These are phyloP conservation scores for Ilyonectria mors-panacis DNA, from an alignment of 2,329 filamentous ascomycete genomes.

Conservation along the genomic window DNA sequence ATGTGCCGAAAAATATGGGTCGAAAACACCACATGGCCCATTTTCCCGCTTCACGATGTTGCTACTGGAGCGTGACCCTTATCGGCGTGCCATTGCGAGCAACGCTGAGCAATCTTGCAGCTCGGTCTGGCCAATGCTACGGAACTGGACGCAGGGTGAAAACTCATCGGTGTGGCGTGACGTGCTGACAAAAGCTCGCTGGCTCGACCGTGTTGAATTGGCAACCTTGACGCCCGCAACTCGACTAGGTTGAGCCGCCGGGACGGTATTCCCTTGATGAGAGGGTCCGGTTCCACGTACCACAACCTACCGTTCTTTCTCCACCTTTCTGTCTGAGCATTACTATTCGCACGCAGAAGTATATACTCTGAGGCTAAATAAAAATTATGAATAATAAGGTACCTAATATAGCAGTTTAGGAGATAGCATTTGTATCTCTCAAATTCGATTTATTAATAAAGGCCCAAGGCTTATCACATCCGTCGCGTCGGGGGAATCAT, in stretches of 20 bases:
- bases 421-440: no score
- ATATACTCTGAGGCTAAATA: no score
- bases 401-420: no score
- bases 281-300: slow-evolving; percentile 10
- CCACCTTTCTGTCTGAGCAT: no score
- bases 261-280: slow-evolving; percentile 5
- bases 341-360: no score
- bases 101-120: slow-evolving; percentile 17
- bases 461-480: no score
- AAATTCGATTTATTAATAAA: no score
- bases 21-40: slow-evolving; percentile 10
- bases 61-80: neutral
- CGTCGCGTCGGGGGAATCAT: no score
- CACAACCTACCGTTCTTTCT: neutral
- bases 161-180: slow-evolving; percentile 16
- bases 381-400: no score
- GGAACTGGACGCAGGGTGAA: neutral
- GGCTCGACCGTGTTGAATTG: neutral
- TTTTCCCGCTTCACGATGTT: slow-evolving; percentile 15
- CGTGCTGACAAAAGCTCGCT: slow-evolving; percentile 12
- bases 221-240: neutral
- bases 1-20: slow-evolving; percentile 30
- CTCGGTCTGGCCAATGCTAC: neutral
- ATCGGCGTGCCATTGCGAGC: neutral
- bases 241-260: neutral